Base-by-base conservation (phyloP, 2,329 filamentous ascomycete species). In the Aspergillus sergii region DNA sequence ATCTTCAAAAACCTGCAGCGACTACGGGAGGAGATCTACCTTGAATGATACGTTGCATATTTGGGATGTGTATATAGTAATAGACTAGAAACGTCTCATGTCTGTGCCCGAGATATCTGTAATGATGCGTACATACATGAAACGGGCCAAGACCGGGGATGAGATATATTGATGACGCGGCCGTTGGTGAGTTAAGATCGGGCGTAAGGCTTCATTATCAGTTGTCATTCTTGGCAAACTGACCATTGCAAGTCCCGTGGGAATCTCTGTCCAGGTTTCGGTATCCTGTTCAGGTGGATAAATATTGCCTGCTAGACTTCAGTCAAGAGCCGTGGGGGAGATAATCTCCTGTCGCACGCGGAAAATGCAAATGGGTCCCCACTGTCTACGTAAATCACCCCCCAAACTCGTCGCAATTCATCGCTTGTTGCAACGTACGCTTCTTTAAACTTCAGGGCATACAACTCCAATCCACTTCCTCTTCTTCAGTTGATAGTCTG, bases 1-100 rank as follows among this genome's bases (percentile, higher is more conserved):
- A 80, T 86, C 65, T 80, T 86, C 68, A 79, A 81, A 66, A 84
- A 84, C 67, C 68, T 86, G 60, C 80, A 84, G 64, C 82, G 84
- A 57, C 72, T 86, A 67, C 81, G 83, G 57, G 83, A 84, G 62
- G 83, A 85, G 64, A 82, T 85, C 51, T 84, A 84, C 66, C 74
- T 84, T 63, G 83, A 85, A 64, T 84, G 69, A 72, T 57, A 21
- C 9, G 32, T 53, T 54, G 51, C 51, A 36, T 21, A 36, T 36
- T 19, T 54, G 14, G 10, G n/a, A 12, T 23, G 11, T 28, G 48
- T 30, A n/a, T 51, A 30, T 48, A 26, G 23, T 48, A 19, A 23
- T 46, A 46, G 21, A 23, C 43, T 46, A 46, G 43, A 12, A n/a
- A 30, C 9, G 48, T 51, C 32, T 51, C 48, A 51, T 32, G 23